Conservation (phyloP, 345 rosid genomes). For the Excoecaria cochinchinensis region DNA sequence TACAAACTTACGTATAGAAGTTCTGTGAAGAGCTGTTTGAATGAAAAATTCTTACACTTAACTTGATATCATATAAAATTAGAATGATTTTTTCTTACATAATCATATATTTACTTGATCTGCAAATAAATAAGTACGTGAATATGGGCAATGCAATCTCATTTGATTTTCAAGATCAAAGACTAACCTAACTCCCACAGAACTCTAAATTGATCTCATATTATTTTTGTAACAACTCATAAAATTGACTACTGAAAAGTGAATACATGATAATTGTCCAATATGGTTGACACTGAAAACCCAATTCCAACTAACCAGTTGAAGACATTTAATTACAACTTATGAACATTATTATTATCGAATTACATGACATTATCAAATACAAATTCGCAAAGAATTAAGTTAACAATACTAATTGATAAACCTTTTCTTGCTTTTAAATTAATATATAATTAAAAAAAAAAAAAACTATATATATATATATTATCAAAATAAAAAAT, state of each 20-base stretch:
- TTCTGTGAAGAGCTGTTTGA: no score
- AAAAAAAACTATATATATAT: neutral
- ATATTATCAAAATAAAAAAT: slow-evolving; percentile 9
- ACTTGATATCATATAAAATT: no score
- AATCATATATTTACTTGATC: no score
- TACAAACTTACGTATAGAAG: no score
- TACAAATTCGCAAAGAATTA: neutral
- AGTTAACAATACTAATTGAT: neutral
- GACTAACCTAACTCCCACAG: no score
- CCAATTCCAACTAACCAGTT: neutral
- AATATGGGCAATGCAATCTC: no score
- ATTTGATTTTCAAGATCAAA: no score
- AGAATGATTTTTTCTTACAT: no score
- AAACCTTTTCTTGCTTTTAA: slow-evolving; percentile 6
- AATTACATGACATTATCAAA: neutral
- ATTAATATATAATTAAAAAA: neutral
- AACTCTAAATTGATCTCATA: no score
- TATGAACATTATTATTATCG: neutral
- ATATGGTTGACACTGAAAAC: neutral
- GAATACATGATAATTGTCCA: neutral
- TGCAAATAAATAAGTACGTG: no score
- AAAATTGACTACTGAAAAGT: neutral
- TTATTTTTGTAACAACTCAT: neutral
- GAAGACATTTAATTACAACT: neutral
- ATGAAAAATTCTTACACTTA: no score